A percentile compares a stretch with the other conserved stretches of the same genome.
Evolutionary conservation across 805 yeast genomes (phyloP).

Genomic region (Yamadazyma sp.): DNA sequence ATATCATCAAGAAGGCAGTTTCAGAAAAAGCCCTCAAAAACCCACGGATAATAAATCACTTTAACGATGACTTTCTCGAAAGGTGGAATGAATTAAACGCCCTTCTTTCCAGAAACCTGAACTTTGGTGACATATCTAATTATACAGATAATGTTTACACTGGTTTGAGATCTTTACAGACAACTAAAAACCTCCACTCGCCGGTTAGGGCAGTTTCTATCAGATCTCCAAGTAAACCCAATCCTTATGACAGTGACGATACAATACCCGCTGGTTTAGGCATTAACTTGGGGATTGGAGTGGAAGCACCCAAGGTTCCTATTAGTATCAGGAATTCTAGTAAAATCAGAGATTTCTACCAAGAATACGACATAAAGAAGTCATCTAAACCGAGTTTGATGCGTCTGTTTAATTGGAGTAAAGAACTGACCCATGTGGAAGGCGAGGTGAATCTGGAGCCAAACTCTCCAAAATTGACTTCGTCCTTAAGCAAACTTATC

Average conservation of each 20-base stretch:
- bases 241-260: conserved; percentile 2
- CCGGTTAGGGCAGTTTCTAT: conserved; percentile 12
- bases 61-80: conserved; percentile 26
- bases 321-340: conserved; percentile 32
- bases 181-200: conserved; percentile 10
- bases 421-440: conserved; percentile 8
- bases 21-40: conserved; percentile 40
- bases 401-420: conserved; percentile 10
- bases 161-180: conserved; percentile 22
- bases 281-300: conserved; percentile 30
- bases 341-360: conserved; percentile 25
- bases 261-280: conserved; percentile 24
- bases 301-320: conserved; percentile 29
- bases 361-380: conserved; percentile 6
- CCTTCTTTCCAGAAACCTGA: conserved; percentile 6
- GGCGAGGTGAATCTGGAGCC: conserved; percentile 19
- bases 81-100: conserved; percentile 27
- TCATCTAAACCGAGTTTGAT: conserved; percentile 11
- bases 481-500: neutral
- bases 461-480: neutral
- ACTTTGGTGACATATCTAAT: conserved; percentile 5
- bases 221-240: conserved; percentile 8
- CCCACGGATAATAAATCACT: conserved; percentile 19
- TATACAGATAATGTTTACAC: conserved; percentile 9
- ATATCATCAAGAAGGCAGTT: conserved; percentile 33